Percentiles rank a stretch among this genome's conserved stretches.
Evolutionary conservation across 2,329 filamentous ascomycete genomes (phyloP).

Genomic region (Ophiostoma novo-ulmi): DNA sequence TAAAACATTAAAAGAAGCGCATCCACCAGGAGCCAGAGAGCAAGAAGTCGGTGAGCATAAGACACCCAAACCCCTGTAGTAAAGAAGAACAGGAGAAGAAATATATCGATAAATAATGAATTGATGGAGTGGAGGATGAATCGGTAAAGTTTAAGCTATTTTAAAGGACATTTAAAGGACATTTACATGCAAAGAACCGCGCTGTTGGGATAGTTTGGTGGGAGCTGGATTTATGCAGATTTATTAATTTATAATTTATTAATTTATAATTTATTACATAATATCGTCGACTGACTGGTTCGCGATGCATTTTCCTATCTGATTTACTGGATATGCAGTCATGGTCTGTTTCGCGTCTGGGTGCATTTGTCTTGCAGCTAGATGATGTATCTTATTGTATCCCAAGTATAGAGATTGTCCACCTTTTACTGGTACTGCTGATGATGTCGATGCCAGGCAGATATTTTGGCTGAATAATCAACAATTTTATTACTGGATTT

Average conservation of each 20-base stretch:
- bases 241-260: not conserved
- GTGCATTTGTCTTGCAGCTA: not conserved
- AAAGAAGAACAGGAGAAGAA: not conserved
- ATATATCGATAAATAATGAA: not conserved
- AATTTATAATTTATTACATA: not conserved
- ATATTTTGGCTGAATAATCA: not conserved
- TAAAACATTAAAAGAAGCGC: slow-evolving; percentile 21
- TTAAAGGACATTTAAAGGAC: not conserved
- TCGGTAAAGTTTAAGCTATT: not conserved
- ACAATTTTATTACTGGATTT: not conserved
- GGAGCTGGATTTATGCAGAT: too few species aligned
- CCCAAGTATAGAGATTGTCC: not conserved
- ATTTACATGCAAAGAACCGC: not conserved
- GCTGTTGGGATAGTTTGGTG: not conserved
- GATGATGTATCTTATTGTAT: not conserved
- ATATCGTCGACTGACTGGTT: not conserved
- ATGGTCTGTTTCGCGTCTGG: not conserved
- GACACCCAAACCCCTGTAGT: slow-evolving; percentile 16
- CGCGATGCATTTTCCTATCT: not conserved
- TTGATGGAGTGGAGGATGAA: not conserved
- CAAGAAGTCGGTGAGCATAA: slow-evolving; percentile 35
- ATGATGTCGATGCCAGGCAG: not conserved
- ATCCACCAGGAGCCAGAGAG: slow-evolving; percentile 14
- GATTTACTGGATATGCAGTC: not conserved
- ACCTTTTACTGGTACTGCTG: not conserved